Base-by-base conservation (phyloP, 768 basidiomycete species). In the Mycena vitilis region DNA sequence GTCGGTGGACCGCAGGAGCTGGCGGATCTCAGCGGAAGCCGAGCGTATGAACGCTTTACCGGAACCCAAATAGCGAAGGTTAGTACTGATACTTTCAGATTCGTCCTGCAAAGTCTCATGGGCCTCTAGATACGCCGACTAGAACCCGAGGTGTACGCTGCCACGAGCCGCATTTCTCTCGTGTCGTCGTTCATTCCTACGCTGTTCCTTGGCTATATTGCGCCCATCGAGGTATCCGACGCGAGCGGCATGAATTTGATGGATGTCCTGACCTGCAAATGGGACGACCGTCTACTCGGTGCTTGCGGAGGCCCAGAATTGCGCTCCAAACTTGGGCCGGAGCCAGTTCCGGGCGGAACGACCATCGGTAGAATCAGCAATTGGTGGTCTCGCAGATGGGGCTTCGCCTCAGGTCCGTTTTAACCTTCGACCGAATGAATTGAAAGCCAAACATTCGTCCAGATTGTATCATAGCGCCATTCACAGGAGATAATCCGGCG, bases 161-260 rank as follows among this genome's bases (percentile, higher is more conserved):
- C 81, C 1, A 94, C 94, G 20, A 80, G 84, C 23, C 85, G 88
- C 44, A 89, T 97, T 48, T 93, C 92, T 10, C 84, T 96, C 38
- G 90, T 95, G 10, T 94, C 92, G 15, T 94, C 92, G 20, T 95
- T 94, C 81, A 82, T 95, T 66, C 86, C 93, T 5, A 95, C 94
- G 0, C 77, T 97, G n/a, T 91, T 96, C 76, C 82, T 95, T 55
- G 92, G 93, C 5, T 79, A 80, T 56, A 86, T 95, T 70, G 91
- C 91, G 12, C 92, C 93, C 0, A 90, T 95, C 60, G 95, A 96
- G 73, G 88, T 91, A n/a, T 89, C 90, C 30, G 95, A 96, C 78
- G 94, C 93, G 3, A 94, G 92, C 75, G 95, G 95, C 0, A 95
- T 94, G 93, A 95, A 95, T 75, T 80, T 95, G 36, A 95, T 93